Conservation (phyloP, 2,329 filamentous ascomycete genomes). For the Talaromyces albobiverticillius region DNA sequence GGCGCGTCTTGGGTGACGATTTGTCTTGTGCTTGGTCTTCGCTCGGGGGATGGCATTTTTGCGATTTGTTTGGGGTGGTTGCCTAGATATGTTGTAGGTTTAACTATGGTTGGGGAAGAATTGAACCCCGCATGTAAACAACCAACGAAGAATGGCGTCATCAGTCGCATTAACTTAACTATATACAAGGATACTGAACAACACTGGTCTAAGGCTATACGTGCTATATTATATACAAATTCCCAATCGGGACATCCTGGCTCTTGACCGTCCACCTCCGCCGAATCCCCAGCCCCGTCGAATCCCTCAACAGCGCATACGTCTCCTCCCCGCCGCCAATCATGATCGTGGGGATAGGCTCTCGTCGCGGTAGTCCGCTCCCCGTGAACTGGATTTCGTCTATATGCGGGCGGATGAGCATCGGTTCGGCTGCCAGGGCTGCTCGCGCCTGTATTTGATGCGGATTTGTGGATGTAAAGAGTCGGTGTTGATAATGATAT, state of each 20-base stretch:
- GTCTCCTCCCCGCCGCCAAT: conserved; percentile 67
- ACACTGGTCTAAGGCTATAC: too few species aligned
- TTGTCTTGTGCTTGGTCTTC: too few species aligned
- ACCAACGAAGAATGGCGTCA: background rate
- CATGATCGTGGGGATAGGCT: conserved; percentile 81
- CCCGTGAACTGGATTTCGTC: conserved; percentile 71
- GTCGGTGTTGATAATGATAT: conserved; percentile 7
- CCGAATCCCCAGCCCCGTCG: conserved; percentile 70
- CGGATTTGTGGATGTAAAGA: conserved; percentile 29
- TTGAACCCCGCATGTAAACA: background rate
- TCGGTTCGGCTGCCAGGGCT: conserved; percentile 34
- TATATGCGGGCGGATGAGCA: conserved; percentile 65
- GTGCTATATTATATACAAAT: conserved; percentile 65
- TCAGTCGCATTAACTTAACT: background rate
- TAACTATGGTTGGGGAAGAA: too few species aligned
- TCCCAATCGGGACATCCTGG: conserved; percentile 73
- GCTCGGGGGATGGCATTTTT: background rate
- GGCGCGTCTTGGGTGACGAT: conserved; percentile 8
- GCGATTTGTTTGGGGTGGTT: too few species aligned
- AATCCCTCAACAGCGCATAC: conserved; percentile 61
- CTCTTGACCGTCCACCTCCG: conserved; percentile 78
- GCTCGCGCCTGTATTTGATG: conserved; percentile 20
- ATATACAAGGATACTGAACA: too few species aligned
- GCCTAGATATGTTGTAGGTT: too few species aligned
- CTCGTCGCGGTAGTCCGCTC: conserved; percentile 63